phyloP scores from a whole-genome alignment of 805 yeast genomes.

The Komagataella phaffii region DNA sequence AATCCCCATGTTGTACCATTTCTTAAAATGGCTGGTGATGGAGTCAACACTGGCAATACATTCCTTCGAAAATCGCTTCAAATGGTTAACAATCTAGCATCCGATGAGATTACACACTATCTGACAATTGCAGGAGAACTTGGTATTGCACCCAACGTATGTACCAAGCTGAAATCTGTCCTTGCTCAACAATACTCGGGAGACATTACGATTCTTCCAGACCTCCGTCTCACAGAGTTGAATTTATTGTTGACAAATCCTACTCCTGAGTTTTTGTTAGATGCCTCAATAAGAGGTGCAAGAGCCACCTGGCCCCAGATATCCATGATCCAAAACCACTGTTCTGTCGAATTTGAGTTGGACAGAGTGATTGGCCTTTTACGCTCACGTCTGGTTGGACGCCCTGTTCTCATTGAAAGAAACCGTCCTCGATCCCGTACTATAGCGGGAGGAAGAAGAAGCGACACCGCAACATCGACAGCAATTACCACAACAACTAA shows the following conservation, averaged over 20 bases:
- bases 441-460: neutral
- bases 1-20: slow-evolving; percentile 94
- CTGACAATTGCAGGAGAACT: slow-evolving; percentile 61
- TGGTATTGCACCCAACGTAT: slow-evolving; percentile 60
- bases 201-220: slow-evolving; percentile 86
- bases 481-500: neutral
- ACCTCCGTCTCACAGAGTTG: slow-evolving; percentile 44
- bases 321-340: slow-evolving; percentile 75
- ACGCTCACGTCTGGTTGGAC: neutral
- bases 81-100: slow-evolving; percentile 40
- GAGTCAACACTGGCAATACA: slow-evolving; percentile 45
- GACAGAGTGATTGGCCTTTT: slow-evolving; percentile 49
- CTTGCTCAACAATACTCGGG: slow-evolving; percentile 85
- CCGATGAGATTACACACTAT: slow-evolving; percentile 68
- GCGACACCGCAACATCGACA: neutral
- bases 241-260: slow-evolving; percentile 68
- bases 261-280: slow-evolving; percentile 56
- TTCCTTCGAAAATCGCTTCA: slow-evolving; percentile 40
- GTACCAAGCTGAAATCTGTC: slow-evolving; percentile 63
- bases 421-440: neutral
- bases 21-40: slow-evolving; percentile 61
- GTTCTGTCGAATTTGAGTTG: slow-evolving; percentile 77
- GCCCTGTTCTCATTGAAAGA: neutral
- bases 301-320: slow-evolving; percentile 91
- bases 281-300: slow-evolving; percentile 70